These are phyloP conservation scores for Saccharomycopsis capsularis DNA, from an alignment of 805 yeast genomes.

Conservation along the genomic window DNA sequence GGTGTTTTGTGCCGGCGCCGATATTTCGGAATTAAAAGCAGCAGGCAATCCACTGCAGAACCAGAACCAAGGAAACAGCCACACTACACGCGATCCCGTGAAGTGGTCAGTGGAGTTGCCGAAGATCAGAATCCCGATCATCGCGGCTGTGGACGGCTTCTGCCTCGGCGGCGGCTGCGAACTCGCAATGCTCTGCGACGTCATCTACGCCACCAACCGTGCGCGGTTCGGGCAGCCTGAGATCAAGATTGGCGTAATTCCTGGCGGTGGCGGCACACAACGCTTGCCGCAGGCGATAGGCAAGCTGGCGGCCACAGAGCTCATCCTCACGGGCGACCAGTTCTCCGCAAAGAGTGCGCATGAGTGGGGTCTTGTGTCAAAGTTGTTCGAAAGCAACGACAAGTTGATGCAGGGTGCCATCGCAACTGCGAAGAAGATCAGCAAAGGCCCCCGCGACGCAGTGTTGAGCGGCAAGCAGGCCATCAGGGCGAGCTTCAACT, in stretches of 20 bases:
- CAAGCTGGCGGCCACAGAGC: slow-evolving; percentile 43
- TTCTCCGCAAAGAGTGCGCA: slow-evolving; percentile 40
- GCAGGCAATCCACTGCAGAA: slow-evolving; percentile 23
- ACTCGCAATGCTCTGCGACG: slow-evolving; percentile 45
- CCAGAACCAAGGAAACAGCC: slow-evolving; percentile 33
- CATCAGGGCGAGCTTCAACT: slow-evolving; percentile 28
- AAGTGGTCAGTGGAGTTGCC: slow-evolving; percentile 31
- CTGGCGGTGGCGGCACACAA: slow-evolving; percentile 51
- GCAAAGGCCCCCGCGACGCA: slow-evolving; percentile 37
- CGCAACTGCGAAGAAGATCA: slow-evolving; percentile 37
- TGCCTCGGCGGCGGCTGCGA: slow-evolving; percentile 50
- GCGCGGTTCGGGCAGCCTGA: slow-evolving; percentile 52
- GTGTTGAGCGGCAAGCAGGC: slow-evolving; percentile 41
- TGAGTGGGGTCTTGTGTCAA: slow-evolving; percentile 43
- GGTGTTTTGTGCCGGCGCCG: slow-evolving; percentile 53
- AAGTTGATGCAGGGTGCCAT: slow-evolving; percentile 36
- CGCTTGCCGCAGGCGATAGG: slow-evolving; percentile 43
- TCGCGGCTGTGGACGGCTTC: slow-evolving; percentile 48
- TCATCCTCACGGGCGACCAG: slow-evolving; percentile 40
- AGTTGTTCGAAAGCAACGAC: slow-evolving; percentile 33
- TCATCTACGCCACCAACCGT: slow-evolving; percentile 41
- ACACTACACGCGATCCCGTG: no score
- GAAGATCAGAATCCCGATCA: slow-evolving; percentile 38
- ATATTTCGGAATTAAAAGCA: slow-evolving; percentile 44
- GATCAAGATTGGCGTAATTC: slow-evolving; percentile 44